Percentiles rank a stretch among this genome's conserved stretches.
phyloP scores from a whole-genome alignment of 139 green algal species.

The Picochlorum costavermella region DNA sequence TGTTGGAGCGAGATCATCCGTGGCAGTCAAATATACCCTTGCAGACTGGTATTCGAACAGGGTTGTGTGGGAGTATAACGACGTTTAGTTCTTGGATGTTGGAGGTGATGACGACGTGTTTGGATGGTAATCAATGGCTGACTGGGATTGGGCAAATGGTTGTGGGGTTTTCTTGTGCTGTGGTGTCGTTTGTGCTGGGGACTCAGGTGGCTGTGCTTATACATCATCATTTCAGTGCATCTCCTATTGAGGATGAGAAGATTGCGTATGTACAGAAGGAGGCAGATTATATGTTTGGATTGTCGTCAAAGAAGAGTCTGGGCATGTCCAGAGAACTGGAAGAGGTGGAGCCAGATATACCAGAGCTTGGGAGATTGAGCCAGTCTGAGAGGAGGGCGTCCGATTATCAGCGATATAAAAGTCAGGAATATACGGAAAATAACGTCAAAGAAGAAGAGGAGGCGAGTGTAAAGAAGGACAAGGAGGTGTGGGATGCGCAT shows the following conservation, averaged over 20 bases:
- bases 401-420: background rate
- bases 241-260: constrained; percentile 11
- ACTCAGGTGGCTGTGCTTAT: constrained; percentile 43
- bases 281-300: background rate
- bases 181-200: constrained; percentile 41
- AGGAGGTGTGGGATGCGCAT: background rate
- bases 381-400: background rate
- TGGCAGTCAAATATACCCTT: constrained; percentile 47
- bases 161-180: constrained; percentile 35
- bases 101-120: constrained; percentile 40
- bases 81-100: constrained; percentile 75
- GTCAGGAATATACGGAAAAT: background rate
- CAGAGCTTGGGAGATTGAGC: background rate
- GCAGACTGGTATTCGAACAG: constrained; percentile 63
- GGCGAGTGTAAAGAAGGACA: background rate
- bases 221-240: constrained; percentile 15
- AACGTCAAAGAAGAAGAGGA: background rate
- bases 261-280: constrained; percentile 9
- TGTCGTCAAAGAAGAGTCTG: background rate
- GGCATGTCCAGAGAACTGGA: background rate
- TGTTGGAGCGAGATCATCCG: constrained; percentile 34
- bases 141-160: constrained; percentile 22
- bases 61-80: constrained; percentile 75
- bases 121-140: constrained; percentile 39
- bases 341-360: constrained; percentile 19